A percentile compares a stretch with the other conserved stretches of the same genome.
phyloP scores from a whole-genome alignment of 129 eudicot genomes.

The Glebionis coronaria region DNA sequence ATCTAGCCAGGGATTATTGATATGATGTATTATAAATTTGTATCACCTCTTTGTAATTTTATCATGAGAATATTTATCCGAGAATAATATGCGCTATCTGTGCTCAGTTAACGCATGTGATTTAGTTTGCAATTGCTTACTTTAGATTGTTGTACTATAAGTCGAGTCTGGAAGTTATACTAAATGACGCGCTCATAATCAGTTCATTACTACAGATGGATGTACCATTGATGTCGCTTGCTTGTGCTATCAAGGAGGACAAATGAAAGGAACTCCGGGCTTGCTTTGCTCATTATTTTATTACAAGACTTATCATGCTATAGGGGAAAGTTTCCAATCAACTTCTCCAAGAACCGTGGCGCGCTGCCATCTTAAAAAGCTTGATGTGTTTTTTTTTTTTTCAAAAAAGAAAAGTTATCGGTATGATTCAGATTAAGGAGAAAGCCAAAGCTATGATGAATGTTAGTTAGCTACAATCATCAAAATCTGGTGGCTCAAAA shows the following conservation, averaged over 20 bases:
- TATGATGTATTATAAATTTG: too few species aligned
- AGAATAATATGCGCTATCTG: too few species aligned
- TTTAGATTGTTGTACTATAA: not conserved
- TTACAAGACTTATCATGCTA: not conserved
- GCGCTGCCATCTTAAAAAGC: slow-evolving; percentile 3
- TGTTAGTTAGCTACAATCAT: slow-evolving; percentile 9
- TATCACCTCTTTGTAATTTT: too few species aligned
- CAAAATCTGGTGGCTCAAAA: slow-evolving; percentile 6
- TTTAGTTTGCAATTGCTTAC: not conserved
- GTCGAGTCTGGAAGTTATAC: slow-evolving; percentile 11
- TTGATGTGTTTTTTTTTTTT: slow-evolving; percentile 1
- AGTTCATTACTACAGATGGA: not conserved
- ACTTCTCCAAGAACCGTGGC: not conserved
- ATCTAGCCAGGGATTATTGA: too few species aligned
- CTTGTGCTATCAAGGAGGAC: slow-evolving; percentile 5
- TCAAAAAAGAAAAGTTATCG: not conserved
- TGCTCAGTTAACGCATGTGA: not conserved
- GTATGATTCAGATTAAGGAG: slow-evolving; percentile 5
- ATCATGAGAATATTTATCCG: too few species aligned
- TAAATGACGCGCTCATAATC: not conserved
- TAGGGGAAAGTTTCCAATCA: not conserved
- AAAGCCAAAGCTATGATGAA: slow-evolving; percentile 1
- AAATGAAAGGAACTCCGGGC: not conserved
- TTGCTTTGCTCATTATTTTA: slow-evolving; percentile 3
- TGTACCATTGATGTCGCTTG: not conserved